Evolutionary conservation across 2,329 filamentous ascomycete genomes (phyloP), one percentile per base, ranked within the genome.

Genomic region (Lithohypha guttulata): DNA sequence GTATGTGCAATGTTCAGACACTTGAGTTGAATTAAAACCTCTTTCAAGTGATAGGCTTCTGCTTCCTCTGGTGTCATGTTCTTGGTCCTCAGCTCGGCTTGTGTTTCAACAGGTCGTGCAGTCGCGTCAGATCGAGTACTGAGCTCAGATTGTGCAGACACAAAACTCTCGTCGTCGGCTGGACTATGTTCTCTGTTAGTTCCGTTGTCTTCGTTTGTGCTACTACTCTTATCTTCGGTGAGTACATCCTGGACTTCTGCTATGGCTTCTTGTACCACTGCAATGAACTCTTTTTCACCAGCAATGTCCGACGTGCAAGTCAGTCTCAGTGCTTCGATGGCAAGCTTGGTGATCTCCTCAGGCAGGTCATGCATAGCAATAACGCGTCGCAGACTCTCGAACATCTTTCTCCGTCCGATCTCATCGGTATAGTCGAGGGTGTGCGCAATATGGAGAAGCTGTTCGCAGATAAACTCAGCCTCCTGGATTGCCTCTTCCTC

Each of bases 401-500:
- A 95, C 86, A 98, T 96, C 64, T 94, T 93, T 42, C 89, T 74
- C 48, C 91, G 77, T 34, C 91, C 91, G 46, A 94, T 84, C 60
- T 96, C 91, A 55, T 98, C 91, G n/a, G 84, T 87, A 60, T 96
- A 98, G 61, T 98, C 91, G 35, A 96, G 73, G 1, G 84, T 93
- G 43, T 87, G 71, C 4, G 85, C 83, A 55, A 98, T 93, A 52
- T 95, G 82, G 23, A 98, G 76, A 42, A 98, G 70, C 56, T 98
- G 93, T 58, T 96, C 87, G 26, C 95, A 83, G 46, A 95, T 83
- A 52, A 98, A 98, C 59, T 96, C 89, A 51, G 87, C 80, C 57
- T 95, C 86, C 5, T 86, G 79, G 0, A 81, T 81, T 49, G 93
- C 83, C 53, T 93, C 84, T 44, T 87, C 82, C 69, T 78, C 52